Evolutionary conservation across 1,284 basidiomycete species (phyloP).

Genomic region (Ceratobasidium sp.): DNA sequence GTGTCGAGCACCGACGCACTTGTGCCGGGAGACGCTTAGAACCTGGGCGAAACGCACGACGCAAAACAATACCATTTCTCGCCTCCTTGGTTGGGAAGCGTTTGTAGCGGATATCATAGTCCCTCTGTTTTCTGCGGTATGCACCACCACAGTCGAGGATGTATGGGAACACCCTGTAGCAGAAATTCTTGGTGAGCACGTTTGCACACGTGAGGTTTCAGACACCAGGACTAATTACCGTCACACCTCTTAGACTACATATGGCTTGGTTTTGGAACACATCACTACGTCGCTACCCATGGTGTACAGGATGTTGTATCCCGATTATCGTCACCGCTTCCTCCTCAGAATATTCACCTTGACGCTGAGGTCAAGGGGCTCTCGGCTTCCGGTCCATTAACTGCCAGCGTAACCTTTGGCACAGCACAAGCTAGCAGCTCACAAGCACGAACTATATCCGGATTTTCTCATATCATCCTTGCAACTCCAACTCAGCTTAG

Average conservation of each 20-base stretch:
- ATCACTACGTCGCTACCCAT: slow-evolving; percentile 64
- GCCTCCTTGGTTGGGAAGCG: slow-evolving; percentile 57
- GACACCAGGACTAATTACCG: neutral
- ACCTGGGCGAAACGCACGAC: slow-evolving; percentile 56
- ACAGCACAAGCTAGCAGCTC: slow-evolving; percentile 30
- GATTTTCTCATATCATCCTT: slow-evolving; percentile 70
- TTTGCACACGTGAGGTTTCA: slow-evolving; percentile 19
- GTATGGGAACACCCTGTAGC: slow-evolving; percentile 63
- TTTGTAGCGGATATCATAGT: slow-evolving; percentile 63
- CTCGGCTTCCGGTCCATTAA: slow-evolving; percentile 46
- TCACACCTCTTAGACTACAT: slow-evolving; percentile 59
- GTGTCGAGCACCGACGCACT: slow-evolving; percentile 49
- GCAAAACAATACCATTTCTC: slow-evolving; percentile 47
- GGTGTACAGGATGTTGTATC: slow-evolving; percentile 64
- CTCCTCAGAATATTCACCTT: slow-evolving; percentile 56
- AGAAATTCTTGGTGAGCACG: slow-evolving; percentile 62
- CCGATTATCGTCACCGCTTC: slow-evolving; percentile 53
- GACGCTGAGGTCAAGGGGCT: slow-evolving; percentile 59
- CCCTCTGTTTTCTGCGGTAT: slow-evolving; percentile 75
- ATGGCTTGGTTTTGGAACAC: slow-evolving; percentile 63
- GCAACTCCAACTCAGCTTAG: slow-evolving; percentile 74
- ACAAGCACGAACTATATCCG: slow-evolving; percentile 45
- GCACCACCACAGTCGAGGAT: slow-evolving; percentile 62
- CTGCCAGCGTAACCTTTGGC: slow-evolving; percentile 42
- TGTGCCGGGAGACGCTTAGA: slow-evolving; percentile 53